Conservation (phyloP, 208 protist genomes). For the Trypanosoma conorhini region DNA sequence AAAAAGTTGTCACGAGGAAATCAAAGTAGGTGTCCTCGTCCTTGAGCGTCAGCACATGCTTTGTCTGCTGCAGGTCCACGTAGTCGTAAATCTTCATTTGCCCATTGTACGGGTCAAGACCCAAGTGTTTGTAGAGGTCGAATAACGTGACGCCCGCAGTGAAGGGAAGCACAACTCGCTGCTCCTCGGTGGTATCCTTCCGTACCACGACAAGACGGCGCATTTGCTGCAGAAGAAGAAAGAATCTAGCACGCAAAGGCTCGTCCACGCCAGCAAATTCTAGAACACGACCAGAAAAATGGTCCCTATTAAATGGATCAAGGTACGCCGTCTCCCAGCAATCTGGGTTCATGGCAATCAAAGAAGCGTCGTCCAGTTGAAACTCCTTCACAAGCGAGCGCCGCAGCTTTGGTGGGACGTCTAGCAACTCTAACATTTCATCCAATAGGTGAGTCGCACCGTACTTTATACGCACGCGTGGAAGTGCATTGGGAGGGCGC, state of each 20-base stretch:
- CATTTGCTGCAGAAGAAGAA: conserved; percentile 76
- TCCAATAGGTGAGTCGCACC: conserved; percentile 56
- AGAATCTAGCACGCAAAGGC: conserved; percentile 51
- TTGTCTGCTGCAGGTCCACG: conserved; percentile 57
- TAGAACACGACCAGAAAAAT: conserved; percentile 87
- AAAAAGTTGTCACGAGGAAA: conserved; percentile 73
- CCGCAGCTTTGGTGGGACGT: conserved; percentile 37
- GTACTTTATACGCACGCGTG: conserved; percentile 71
- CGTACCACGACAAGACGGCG: conserved; percentile 74
- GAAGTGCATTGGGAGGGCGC: conserved; percentile 46
- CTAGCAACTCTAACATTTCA: conserved; percentile 62
- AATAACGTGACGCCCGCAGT: conserved; percentile 65
- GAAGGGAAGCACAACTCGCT: conserved; percentile 58
- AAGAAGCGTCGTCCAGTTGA: conserved; percentile 68
- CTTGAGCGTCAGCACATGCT: conserved; percentile 60
- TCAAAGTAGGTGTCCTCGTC: conserved; percentile 86
- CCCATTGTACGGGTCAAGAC: conserved; percentile 65
- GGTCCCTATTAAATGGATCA: conserved; percentile 81
- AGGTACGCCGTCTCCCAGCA: conserved; percentile 75
- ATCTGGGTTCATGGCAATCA: conserved; percentile 82
- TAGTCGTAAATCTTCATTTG: conserved; percentile 89
- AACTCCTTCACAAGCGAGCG: conserved; percentile 77
- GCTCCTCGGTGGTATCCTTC: conserved; percentile 46
- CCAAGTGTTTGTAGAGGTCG: conserved; percentile 72
- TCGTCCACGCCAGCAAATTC: conserved; percentile 73